Percentiles rank a stretch among this genome's conserved stretches.
Conservation (phyloP, 2,329 filamentous ascomycete genomes). For the Coleophoma cylindrospora region DNA sequence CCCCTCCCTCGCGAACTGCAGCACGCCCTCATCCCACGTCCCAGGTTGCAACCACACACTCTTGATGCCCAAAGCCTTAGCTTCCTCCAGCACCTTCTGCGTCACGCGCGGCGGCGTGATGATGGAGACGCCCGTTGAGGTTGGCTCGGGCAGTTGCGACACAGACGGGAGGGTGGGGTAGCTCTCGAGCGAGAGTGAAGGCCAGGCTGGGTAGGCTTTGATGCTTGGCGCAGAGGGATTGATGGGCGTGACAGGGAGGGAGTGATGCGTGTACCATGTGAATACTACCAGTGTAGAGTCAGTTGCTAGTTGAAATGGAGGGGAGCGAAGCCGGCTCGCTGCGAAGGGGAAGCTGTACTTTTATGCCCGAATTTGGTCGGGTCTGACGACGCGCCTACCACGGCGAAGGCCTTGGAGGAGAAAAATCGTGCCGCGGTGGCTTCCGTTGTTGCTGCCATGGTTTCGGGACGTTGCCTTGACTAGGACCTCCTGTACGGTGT, state of each 20-base stretch:
- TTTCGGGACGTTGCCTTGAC: too few relatives aligned
- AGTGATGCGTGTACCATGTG: slow-evolving; percentile 78
- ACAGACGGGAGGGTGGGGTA: slow-evolving; percentile 49
- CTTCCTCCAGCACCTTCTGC: slow-evolving; percentile 68
- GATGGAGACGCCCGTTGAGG: slow-evolving; percentile 72
- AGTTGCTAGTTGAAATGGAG: slow-evolving; percentile 2
- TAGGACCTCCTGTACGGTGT: neutral
- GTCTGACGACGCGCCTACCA: slow-evolving; percentile 85
- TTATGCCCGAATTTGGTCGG: slow-evolving; percentile 83
- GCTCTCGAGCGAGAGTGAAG: slow-evolving; percentile 34
- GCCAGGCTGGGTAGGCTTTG: slow-evolving; percentile 40
- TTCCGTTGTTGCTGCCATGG: slow-evolving; percentile 47
- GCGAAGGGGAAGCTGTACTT: slow-evolving; percentile 42
- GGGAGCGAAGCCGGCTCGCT: neutral
- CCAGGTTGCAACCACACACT: slow-evolving; percentile 90
- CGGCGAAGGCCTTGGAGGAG: slow-evolving; percentile 72
- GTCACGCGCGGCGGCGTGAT: slow-evolving; percentile 84
- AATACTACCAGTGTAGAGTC: slow-evolving; percentile 55
- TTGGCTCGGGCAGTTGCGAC: slow-evolving; percentile 58
- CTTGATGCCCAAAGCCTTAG: slow-evolving; percentile 65
- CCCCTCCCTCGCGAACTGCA: slow-evolving; percentile 62
- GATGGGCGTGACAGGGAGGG: slow-evolving; percentile 73
- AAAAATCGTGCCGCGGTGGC: slow-evolving; percentile 75
- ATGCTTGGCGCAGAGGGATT: slow-evolving; percentile 70
- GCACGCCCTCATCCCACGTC: slow-evolving; percentile 71